Conservation (phyloP, 495 filamentous ascomycete genomes). For the Cercophora newfieldiana region DNA sequence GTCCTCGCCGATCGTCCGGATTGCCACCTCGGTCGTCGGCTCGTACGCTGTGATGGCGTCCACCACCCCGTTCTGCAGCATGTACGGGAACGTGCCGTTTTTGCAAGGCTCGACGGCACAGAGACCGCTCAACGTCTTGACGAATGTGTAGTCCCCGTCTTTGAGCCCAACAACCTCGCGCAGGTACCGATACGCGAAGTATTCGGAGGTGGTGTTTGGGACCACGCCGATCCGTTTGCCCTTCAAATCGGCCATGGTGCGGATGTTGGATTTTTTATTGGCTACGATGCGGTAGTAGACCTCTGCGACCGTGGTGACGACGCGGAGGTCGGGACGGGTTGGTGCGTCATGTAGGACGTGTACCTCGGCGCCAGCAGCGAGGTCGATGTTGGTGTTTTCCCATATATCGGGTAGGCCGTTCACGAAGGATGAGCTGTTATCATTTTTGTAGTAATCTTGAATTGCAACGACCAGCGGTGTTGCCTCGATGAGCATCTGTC, state of each 20-base stretch:
- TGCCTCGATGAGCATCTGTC: conserved; percentile 18
- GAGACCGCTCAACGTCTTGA: background rate
- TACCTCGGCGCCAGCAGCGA: conserved; percentile 13
- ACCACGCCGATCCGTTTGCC: conserved; percentile 17
- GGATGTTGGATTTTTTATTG: conserved; percentile 2
- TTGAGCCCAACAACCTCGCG: conserved; percentile 9
- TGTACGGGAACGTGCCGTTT: conserved; percentile 12
- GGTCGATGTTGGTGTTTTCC: conserved; percentile 6
- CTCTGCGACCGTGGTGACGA: conserved; percentile 11
- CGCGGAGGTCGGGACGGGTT: conserved; percentile 6
- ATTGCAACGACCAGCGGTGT: conserved; percentile 14
- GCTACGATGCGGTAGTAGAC: conserved; percentile 15
- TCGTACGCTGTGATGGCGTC: conserved; percentile 8
- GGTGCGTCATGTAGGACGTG: conserved; percentile 14
- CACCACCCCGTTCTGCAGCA: background rate
- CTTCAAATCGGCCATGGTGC: background rate
- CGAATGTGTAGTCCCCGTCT: conserved; percentile 4
- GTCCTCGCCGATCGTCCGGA: background rate
- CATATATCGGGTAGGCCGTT: conserved; percentile 12
- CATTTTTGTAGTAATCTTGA: conserved; percentile 13
- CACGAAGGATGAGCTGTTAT: conserved; percentile 10
- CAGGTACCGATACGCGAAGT: conserved; percentile 15
- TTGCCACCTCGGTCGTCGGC: conserved; percentile 9
- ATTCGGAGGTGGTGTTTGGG: conserved; percentile 8
- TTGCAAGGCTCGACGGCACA: conserved; percentile 6